Conservation (phyloP, 2,329 filamentous ascomycete species). For the Ophiostoma perfectum region DNA sequence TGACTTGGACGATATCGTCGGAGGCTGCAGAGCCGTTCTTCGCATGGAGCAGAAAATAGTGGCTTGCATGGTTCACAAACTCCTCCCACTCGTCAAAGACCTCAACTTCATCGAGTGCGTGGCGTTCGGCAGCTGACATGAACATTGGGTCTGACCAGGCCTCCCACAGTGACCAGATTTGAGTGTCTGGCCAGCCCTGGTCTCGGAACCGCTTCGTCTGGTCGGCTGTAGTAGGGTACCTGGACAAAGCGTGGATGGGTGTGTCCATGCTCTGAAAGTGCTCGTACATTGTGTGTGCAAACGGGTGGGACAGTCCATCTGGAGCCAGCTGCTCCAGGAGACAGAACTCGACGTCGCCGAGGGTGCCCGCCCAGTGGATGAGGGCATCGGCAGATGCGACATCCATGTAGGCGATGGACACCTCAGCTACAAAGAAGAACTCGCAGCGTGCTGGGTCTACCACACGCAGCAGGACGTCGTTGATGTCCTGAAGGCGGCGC, state of each 20-base stretch:
- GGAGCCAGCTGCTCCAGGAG: slow-evolving; percentile 83
- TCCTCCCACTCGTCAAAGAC: slow-evolving; percentile 97
- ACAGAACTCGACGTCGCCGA: slow-evolving; percentile 66
- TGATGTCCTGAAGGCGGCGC: slow-evolving; percentile 57
- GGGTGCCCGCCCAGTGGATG: slow-evolving; percentile 67
- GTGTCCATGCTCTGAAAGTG: slow-evolving; percentile 79
- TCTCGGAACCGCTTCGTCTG: slow-evolving; percentile 63
- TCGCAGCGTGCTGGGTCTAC: slow-evolving; percentile 53
- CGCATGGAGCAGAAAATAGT: slow-evolving; percentile 76
- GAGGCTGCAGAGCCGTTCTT: not conserved
- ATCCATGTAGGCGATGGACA: slow-evolving; percentile 88
- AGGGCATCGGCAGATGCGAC: slow-evolving; percentile 65
- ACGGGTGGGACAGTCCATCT: slow-evolving; percentile 70
- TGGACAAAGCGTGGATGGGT: slow-evolving; percentile 65
- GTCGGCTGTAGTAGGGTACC: slow-evolving; percentile 60
- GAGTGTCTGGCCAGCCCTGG: slow-evolving; percentile 62
- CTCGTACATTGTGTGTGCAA: slow-evolving; percentile 76
- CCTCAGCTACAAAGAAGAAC: slow-evolving; percentile 80
- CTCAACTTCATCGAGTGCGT: slow-evolving; percentile 63
- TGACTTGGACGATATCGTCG: not conserved
- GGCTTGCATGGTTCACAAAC: slow-evolving; percentile 74
- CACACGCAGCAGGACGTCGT: slow-evolving; percentile 52
- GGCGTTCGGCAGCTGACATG: slow-evolving; percentile 54
- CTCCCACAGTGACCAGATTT: slow-evolving; percentile 70
- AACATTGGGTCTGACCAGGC: slow-evolving; percentile 70